Base-by-base conservation (phyloP, 1,284 basidiomycete species). In the Cryptococcus deneoformans region DNA sequence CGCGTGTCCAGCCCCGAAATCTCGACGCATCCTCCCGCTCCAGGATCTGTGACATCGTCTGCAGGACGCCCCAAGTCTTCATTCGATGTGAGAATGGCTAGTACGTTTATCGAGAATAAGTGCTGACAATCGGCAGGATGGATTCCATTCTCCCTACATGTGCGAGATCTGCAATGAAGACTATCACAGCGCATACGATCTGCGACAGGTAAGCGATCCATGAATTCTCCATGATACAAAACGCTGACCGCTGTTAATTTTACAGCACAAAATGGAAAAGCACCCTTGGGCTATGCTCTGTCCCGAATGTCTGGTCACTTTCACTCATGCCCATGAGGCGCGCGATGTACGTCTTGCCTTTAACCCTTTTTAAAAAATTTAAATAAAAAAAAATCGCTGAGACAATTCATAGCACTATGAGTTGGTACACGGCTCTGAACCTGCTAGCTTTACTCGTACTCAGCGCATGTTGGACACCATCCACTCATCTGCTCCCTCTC, bases 201-300 rank as follows among this genome's bases (percentile, higher is more conserved):
- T 62, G 8, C 46, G 51, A 14, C 40, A 46, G 39, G 57, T 62
- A 43, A 24, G 59, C 29, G 29, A 29, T 38, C 11, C 8, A 7
- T 14, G 9, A 8, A 52, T 34, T 20, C 12, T 47, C 29, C 9
- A 20, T 9, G 12, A 7, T 45, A 34, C 20, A 9, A 11, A 24
- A 46, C 1, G 9, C 46, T 48, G 29, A 29, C n/a, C n/a, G 4
- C 29, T 48, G 20, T 39, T 35, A 2, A 29, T 29, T 29, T 5
- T 29, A 29, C 29, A 62, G 60, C 60, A 62, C 45, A 59, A 62
- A 52, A 39, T n/a, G 9, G 52, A 14, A 6, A 38, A 57, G 5
- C 60, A 59, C 34, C 46, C 54, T 12, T 62, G 60, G 60, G 50
- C 55, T 3, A 35, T 57, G n/a, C 44, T 62, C 29, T 62, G 60